Evolutionary conservation across 1,139 yeast genomes (phyloP).

Genomic region (Yamadazyma aaseri): DNA sequence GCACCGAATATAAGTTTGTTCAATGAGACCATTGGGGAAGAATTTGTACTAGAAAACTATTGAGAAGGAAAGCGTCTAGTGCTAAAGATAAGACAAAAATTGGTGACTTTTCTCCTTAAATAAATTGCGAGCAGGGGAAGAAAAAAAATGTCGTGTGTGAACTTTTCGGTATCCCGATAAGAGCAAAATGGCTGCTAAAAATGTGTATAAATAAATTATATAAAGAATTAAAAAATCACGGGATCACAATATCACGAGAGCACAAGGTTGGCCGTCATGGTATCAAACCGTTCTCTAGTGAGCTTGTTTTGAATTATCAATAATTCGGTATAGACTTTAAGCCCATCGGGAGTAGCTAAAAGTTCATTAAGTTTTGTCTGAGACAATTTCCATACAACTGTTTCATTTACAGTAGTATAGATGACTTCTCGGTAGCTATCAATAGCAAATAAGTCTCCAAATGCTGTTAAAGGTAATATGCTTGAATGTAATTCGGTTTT

Average conservation of each 20-base stretch:
- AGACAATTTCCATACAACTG: slow-evolving; percentile 73
- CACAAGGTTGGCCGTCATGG: slow-evolving; percentile 66
- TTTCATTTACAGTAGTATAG: slow-evolving; percentile 51
- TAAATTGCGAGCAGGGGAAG: too few species aligned
- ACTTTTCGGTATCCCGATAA: too few species aligned
- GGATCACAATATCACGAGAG: slow-evolving; percentile 48
- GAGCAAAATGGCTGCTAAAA: too few species aligned
- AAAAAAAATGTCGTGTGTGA: too few species aligned
- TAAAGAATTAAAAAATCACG: too few species aligned
- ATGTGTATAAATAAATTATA: too few species aligned
- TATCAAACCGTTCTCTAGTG: slow-evolving; percentile 71
- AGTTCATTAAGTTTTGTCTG: slow-evolving; percentile 44
- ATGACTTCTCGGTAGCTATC: slow-evolving; percentile 40
- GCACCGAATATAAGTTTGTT: slow-evolving; percentile 20
- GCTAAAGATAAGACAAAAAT: too few species aligned
- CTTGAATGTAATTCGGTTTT: slow-evolving; percentile 69
- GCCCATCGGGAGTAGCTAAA: slow-evolving; percentile 41
- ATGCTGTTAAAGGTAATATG: slow-evolving; percentile 84
- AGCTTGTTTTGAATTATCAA: slow-evolving; percentile 63
- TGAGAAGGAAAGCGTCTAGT: too few species aligned
- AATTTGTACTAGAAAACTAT: too few species aligned
- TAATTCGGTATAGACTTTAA: slow-evolving; percentile 66
- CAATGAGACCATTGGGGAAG: slow-evolving; percentile 30
- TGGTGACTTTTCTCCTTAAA: too few species aligned
- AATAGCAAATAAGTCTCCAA: slow-evolving; percentile 62